Evolutionary conservation across 139 green algal species (phyloP), one percentile per base, ranked within the genome.

Genomic region (Ettlia oleoabundans): DNA sequence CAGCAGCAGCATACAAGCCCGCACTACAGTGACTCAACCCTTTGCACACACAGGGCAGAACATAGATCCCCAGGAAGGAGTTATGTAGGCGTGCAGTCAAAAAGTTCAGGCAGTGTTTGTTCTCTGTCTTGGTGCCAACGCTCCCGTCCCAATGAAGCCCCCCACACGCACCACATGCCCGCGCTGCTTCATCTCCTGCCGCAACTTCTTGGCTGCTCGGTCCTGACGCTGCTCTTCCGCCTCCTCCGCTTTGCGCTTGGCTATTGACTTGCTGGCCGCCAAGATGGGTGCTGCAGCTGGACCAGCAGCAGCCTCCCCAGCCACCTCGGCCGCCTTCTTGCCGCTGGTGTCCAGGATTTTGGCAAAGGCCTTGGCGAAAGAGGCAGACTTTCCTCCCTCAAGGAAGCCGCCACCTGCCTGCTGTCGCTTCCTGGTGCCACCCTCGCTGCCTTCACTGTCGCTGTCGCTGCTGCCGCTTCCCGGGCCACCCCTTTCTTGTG

Each of bases 331-430:
- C 1, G 62, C 72, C 19, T 40, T 32, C 51, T n/a, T 80, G 61
- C 77, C 72, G 28, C 19, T 74, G 26, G 13, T 71, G 13, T 78
- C 82, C 28, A 96, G 76, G 69, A 95, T 89, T 78, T 92, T 93
- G 13, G 55, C 76, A 85, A 96, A 96, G 0, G 92, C 92, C 40
- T 90, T 89, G n/a, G 93, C 90, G 66, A 96, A 94, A 0, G 90
- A 91, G 22, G 84, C 88, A 4, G 81, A 85, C 85, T 96, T 94
- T 33, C 52, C 84, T 1, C 90, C 92, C 74, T 88, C 69, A 33
- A 87, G 53, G 32, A 94, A 94, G 1, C 80, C 86, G 5, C 28
- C 71, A 30, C 24, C 19, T 26, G 33, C 18, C 42, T 47, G 53
- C 64, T 33, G 76, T 71, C 28, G 55, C 74, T 62, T 28, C 69